phyloP scores from a whole-genome alignment of 177 flowering plant genomes.

The Vitis hybrid region DNA sequence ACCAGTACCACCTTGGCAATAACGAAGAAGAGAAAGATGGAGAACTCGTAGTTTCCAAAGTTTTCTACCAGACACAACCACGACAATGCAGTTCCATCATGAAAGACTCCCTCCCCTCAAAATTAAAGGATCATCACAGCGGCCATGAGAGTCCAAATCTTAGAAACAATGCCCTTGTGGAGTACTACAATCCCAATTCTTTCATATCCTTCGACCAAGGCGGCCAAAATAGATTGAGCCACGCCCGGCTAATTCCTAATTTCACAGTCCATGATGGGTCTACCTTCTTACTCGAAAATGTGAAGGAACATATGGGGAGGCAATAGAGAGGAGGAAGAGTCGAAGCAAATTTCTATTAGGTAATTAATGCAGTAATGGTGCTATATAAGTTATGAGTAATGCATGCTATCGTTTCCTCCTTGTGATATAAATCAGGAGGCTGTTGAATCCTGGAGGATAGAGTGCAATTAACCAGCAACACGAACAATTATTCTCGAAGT shows the following conservation, averaged over 20 bases:
- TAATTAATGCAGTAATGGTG: no score
- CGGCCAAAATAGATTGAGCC: slow-evolving; percentile 10
- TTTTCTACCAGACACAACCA: slow-evolving; percentile 82
- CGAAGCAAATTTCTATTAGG: background rate
- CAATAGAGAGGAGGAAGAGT: background rate
- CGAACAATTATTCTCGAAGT: no score
- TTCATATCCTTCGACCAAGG: slow-evolving; percentile 28
- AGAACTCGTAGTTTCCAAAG: slow-evolving; percentile 74
- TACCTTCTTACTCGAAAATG: slow-evolving; percentile 20
- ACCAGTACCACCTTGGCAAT: slow-evolving; percentile 73
- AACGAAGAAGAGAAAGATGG: slow-evolving; percentile 82
- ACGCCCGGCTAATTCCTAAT: slow-evolving; percentile 8
- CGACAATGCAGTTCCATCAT: slow-evolving; percentile 58
- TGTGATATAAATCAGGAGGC: no score
- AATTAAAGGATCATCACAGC: slow-evolving; percentile 13
- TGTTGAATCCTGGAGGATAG: no score
- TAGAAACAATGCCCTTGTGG: slow-evolving; percentile 5
- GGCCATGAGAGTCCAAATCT: slow-evolving; percentile 15
- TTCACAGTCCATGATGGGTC: slow-evolving; percentile 23
- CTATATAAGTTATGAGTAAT: no score
- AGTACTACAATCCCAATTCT: slow-evolving; percentile 16
- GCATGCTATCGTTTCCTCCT: no score
- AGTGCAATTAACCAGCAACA: no score
- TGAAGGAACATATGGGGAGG: background rate
- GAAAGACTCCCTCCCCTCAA: slow-evolving; percentile 25